Evolutionary conservation across 2,329 filamentous ascomycete genomes (phyloP).

Genomic region (Didymella lethalis): DNA sequence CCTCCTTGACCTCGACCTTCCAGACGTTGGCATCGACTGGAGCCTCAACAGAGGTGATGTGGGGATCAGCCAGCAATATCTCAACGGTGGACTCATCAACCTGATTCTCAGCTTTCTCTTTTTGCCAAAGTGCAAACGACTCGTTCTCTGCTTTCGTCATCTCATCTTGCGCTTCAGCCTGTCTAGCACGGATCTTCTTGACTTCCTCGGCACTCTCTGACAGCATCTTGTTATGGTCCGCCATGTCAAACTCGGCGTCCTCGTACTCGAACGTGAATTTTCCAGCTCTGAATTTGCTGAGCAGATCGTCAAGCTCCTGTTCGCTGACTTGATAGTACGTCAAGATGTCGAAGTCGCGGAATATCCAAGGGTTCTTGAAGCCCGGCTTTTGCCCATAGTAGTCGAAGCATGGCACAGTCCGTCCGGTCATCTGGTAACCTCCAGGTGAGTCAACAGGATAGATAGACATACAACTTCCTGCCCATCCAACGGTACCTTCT

Average conservation of each 20-base stretch:
- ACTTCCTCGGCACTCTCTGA: constrained; percentile 59
- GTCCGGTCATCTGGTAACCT: constrained; percentile 63
- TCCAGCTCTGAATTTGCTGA: constrained; percentile 60
- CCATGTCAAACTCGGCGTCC: constrained; percentile 63
- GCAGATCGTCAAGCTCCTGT: constrained; percentile 59
- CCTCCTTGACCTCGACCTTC: constrained; percentile 54
- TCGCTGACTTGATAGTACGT: constrained; percentile 64
- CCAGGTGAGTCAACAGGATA: constrained; percentile 66
- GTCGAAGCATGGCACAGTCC: constrained; percentile 63
- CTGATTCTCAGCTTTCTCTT: constrained; percentile 54
- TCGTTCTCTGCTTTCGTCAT: constrained; percentile 59
- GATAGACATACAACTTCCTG: constrained; percentile 62
- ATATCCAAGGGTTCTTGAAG: constrained; percentile 63
- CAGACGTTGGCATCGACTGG: constrained; percentile 58
- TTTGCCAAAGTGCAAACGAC: constrained; percentile 53
- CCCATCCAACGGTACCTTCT: constrained; percentile 64
- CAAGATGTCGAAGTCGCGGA: constrained; percentile 65
- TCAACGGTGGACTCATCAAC: constrained; percentile 61
- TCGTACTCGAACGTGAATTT: constrained; percentile 62
- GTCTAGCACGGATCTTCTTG: constrained; percentile 54
- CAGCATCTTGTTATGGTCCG: constrained; percentile 61
- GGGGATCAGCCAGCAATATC: constrained; percentile 56
- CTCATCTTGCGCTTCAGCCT: constrained; percentile 58
- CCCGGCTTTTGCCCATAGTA: constrained; percentile 61
- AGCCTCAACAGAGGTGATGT: constrained; percentile 51